These are phyloP conservation scores for Takashimella tepidaria DNA, from an alignment of 1,284 basidiomycete species.

Conservation along the genomic window DNA sequence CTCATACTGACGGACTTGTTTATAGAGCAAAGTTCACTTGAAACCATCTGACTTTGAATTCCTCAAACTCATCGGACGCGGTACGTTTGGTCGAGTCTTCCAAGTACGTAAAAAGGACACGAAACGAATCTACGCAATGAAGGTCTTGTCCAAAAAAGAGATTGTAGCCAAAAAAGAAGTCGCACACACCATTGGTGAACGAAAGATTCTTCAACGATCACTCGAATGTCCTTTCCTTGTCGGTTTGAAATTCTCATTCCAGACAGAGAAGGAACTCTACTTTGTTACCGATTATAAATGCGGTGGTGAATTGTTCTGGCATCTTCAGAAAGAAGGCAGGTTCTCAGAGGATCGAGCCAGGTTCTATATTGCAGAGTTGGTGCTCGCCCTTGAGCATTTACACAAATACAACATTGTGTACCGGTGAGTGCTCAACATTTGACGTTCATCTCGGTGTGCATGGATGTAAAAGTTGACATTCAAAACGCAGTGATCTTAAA, in stretches of 20 bases:
- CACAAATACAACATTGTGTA: slow-evolving; percentile 98
- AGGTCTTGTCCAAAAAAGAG: slow-evolving; percentile 96
- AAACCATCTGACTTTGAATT: slow-evolving; percentile 95
- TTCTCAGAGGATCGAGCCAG: slow-evolving; percentile 87
- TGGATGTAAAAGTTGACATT: neutral
- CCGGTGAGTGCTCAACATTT: slow-evolving; percentile 54
- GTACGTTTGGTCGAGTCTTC: slow-evolving; percentile 98
- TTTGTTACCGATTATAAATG: slow-evolving; percentile 99
- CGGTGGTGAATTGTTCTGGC: slow-evolving; percentile 98
- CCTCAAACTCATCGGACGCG: slow-evolving; percentile 95
- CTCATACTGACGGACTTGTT: too few species aligned
- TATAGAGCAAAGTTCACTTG: slow-evolving; percentile 70
- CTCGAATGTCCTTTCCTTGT: slow-evolving; percentile 95
- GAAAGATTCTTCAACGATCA: slow-evolving; percentile 94
- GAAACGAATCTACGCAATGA: slow-evolving; percentile 99
- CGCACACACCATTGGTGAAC: slow-evolving; percentile 97
- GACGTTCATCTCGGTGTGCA: too few species aligned
- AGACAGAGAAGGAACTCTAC: slow-evolving; percentile 92
- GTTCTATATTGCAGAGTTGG: slow-evolving; percentile 93
- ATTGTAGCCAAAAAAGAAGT: slow-evolving; percentile 99
- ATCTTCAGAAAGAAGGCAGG: slow-evolving; percentile 88
- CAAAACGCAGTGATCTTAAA: slow-evolving; percentile 69
- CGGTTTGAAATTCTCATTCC: slow-evolving; percentile 97
- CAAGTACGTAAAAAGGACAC: slow-evolving; percentile 98
- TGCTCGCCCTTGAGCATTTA: slow-evolving; percentile 88